phyloP scores from a whole-genome alignment of 192 early-diverging fungal species.

The Paraglomus occultum region DNA sequence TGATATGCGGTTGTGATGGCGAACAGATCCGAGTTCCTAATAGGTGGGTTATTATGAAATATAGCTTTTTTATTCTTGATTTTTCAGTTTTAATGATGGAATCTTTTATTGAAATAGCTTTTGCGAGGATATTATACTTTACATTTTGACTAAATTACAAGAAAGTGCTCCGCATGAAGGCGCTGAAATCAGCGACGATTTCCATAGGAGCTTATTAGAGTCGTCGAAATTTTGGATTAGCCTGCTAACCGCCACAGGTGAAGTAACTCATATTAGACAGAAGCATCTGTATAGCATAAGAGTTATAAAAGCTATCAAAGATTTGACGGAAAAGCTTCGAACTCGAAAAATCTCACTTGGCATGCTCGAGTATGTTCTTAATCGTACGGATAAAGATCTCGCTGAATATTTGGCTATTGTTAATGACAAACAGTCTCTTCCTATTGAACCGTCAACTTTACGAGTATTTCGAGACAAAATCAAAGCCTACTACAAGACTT shows the following conservation, averaged over 20 bases:
- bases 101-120: neutral
- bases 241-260: neutral
- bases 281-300: neutral
- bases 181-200: neutral
- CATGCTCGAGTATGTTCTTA: neutral
- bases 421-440: neutral
- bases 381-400: neutral
- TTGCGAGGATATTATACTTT: slow-evolving; percentile 4
- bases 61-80: neutral
- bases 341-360: neutral
- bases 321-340: neutral
- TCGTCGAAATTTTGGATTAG: neutral
- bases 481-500: neutral
- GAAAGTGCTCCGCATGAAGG: neutral
- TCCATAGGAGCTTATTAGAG: neutral
- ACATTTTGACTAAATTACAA: slow-evolving; percentile 3
- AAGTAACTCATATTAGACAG: neutral
- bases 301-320: neutral
- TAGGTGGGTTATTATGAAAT: neutral
- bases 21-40: neutral
- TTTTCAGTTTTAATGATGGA: neutral
- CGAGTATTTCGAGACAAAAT: neutral
- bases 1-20: neutral
- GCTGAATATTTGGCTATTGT: neutral
- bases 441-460: neutral